These are phyloP conservation scores for Diaporthe eres DNA, from an alignment of 2,329 filamentous ascomycete genomes.

Conservation along the genomic window DNA sequence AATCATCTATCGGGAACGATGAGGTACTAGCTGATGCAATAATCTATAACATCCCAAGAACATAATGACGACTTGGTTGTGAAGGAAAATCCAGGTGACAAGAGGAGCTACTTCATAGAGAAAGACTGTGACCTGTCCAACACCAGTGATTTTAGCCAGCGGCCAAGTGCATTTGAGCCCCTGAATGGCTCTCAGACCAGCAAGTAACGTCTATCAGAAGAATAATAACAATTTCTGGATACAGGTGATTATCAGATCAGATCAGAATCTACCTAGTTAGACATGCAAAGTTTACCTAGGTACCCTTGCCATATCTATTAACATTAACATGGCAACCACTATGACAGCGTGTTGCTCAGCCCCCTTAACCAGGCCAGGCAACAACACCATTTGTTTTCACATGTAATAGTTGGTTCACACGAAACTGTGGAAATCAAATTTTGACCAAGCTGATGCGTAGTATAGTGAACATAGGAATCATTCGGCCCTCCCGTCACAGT, in stretches of 20 bases:
- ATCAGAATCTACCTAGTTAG: neutral
- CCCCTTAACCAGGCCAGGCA: neutral
- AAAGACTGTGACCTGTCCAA: neutral
- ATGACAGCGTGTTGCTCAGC: neutral
- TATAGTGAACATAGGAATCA: too few relatives aligned
- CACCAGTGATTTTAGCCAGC: neutral
- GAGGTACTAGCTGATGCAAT: too few relatives aligned
- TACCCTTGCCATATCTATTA: neutral
- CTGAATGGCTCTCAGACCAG: neutral
- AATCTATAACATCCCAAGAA: too few relatives aligned
- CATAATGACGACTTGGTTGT: too few relatives aligned
- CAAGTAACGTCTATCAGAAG: too few relatives aligned
- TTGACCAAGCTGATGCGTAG: too few relatives aligned
- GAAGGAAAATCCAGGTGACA: too few relatives aligned
- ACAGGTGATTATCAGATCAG: neutral
- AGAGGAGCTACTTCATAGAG: neutral
- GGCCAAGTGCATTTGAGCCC: neutral
- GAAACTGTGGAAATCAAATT: too few relatives aligned
- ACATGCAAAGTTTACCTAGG: neutral
- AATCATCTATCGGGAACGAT: too few relatives aligned
- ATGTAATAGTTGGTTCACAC: neutral
- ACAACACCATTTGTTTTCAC: neutral
- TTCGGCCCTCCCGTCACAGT: too few relatives aligned
- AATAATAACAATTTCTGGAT: too few relatives aligned
- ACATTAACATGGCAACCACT: neutral